A percentile compares a stretch with the other conserved stretches of the same genome.
phyloP scores from a whole-genome alignment of 78 protist species.

The Monocercomonoides exilis region DNA sequence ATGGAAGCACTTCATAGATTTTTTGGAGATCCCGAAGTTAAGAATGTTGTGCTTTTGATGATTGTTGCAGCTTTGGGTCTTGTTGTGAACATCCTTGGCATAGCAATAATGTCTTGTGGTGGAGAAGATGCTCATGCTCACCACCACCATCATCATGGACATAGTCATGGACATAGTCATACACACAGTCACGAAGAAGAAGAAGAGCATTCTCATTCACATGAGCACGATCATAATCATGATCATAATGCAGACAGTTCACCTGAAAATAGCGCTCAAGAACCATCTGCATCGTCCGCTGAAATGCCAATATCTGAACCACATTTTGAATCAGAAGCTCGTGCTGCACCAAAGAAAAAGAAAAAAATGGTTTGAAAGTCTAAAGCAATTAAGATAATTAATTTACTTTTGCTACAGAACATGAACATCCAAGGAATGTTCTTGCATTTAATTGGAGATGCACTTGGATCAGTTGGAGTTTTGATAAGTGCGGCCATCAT shows the following conservation, averaged over 20 bases:
- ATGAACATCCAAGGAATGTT: conserved; percentile 59
- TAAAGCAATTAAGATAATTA: too few relatives aligned
- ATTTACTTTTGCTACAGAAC: too few relatives aligned
- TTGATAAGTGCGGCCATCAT: conserved; percentile 43
- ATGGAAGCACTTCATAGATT: conserved; percentile 58
- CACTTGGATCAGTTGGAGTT: conserved; percentile 63
- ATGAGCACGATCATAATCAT: conserved; percentile 7
- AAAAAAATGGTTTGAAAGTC: too few relatives aligned
- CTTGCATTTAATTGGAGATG: conserved; percentile 68
- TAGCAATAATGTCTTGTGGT: conserved; percentile 37
- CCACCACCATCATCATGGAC: conserved; percentile 19
- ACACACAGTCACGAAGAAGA: conserved; percentile 27
- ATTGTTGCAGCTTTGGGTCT: conserved; percentile 59
- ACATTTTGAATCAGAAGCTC: too few relatives aligned
- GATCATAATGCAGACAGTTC: not conserved
- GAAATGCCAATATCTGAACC: too few relatives aligned
- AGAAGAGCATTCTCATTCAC: not conserved
- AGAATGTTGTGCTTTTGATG: conserved; percentile 37
- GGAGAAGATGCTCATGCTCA: conserved; percentile 30
- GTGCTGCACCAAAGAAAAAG: too few relatives aligned
- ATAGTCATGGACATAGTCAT: conserved; percentile 39
- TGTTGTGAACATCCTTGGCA: conserved; percentile 50
- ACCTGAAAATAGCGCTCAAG: too few relatives aligned
- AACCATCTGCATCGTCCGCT: too few relatives aligned
- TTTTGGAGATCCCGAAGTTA: not conserved